phyloP scores from a whole-genome alignment of 208 protist species.

The Tetramitus jugosus region DNA sequence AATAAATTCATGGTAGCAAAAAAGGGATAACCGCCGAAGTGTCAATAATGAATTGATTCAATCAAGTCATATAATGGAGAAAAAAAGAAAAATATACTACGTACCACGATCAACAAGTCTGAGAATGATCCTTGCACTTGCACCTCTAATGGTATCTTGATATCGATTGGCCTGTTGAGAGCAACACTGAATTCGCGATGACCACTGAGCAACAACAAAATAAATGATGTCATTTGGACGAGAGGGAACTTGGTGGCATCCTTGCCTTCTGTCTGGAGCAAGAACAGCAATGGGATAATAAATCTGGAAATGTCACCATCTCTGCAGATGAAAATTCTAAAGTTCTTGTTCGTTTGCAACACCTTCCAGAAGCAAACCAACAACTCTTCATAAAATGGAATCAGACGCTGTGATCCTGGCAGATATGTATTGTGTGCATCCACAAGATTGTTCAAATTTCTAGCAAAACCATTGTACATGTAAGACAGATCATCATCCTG shows the following conservation, averaged over 20 bases:
- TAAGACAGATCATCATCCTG: not conserved
- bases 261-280: not conserved
- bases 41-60: too few relatives aligned
- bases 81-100: too few relatives aligned
- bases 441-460: not conserved
- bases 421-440: conserved; percentile 11
- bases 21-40: too few relatives aligned
- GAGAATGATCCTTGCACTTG: too few relatives aligned
- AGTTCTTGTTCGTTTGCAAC: not conserved
- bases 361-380: not conserved
- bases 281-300: conserved; percentile 12
- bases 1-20: not conserved
- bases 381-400: conserved; percentile 14
- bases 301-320: not conserved
- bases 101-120: too few relatives aligned
- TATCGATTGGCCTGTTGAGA: conserved; percentile 4
- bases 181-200: conserved; percentile 18
- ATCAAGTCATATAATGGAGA: too few relatives aligned
- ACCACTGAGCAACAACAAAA: conserved; percentile 1
- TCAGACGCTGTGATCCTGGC: conserved; percentile 2
- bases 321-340: conserved; percentile 5
- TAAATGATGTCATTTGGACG: conserved; percentile 3
- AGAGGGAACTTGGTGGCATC: not conserved
- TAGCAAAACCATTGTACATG: not conserved
- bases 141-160: not conserved